These are phyloP conservation scores for Mycena maculata DNA, from an alignment of 768 basidiomycete genomes.

Conservation along the genomic window DNA sequence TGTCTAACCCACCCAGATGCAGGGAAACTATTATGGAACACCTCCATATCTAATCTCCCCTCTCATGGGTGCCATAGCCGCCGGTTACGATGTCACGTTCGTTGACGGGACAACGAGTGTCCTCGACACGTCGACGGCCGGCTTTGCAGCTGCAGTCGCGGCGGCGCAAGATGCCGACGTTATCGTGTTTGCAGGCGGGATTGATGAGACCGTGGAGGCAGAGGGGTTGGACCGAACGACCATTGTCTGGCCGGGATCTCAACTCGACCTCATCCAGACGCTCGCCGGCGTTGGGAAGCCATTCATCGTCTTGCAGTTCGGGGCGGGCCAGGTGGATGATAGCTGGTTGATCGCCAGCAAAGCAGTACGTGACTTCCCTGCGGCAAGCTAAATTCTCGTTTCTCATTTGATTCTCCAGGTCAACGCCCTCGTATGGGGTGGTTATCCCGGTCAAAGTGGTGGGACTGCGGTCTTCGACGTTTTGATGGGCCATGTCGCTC, in stretches of 20 bases:
- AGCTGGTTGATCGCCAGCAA: constrained; percentile 55
- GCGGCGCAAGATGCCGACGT: constrained; percentile 62
- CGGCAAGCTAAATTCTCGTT: constrained; percentile 6
- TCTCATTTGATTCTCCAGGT: constrained; percentile 47
- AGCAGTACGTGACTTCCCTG: constrained; percentile 42
- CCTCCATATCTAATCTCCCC: constrained; percentile 68
- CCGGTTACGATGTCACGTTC: constrained; percentile 60
- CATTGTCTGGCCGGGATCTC: constrained; percentile 68
- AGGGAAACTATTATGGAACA: constrained; percentile 66
- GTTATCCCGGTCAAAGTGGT: constrained; percentile 68
- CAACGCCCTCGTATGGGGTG: constrained; percentile 66
- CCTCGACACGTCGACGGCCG: constrained; percentile 51
- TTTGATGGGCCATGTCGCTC: constrained; percentile 61
- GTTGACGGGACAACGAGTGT: constrained; percentile 54
- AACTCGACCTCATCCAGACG: constrained; percentile 60
- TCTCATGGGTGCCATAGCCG: constrained; percentile 56
- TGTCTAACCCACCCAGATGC: too few relatives aligned
- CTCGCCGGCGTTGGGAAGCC: constrained; percentile 62
- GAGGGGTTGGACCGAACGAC: constrained; percentile 61
- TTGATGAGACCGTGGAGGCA: constrained; percentile 62
- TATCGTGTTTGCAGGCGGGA: constrained; percentile 66
- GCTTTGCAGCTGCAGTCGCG: constrained; percentile 61
- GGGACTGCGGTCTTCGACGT: constrained; percentile 67
- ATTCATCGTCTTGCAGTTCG: constrained; percentile 66
- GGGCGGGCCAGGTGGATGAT: constrained; percentile 68